phyloP scores from a whole-genome alignment of 768 basidiomycete genomes.

The Kwoniella pini region DNA sequence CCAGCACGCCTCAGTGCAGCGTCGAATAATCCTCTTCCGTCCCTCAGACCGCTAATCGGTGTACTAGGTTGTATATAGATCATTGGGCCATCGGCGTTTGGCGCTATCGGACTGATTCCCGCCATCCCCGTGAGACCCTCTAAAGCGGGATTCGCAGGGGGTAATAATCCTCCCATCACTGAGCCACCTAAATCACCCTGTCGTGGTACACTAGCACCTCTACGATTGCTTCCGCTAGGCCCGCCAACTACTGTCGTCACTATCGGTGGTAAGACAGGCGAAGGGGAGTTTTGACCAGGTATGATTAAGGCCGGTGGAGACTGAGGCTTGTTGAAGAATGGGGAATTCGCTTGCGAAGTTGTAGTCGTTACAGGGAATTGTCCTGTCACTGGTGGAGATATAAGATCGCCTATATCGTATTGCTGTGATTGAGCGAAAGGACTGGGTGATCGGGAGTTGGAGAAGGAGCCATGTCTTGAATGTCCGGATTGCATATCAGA shows the following conservation, averaged over 20 bases:
- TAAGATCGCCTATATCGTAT: conserved; percentile 11
- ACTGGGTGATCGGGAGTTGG: conserved; percentile 24
- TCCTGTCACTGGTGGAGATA: conserved; percentile 20
- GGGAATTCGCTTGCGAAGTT: conserved; percentile 19
- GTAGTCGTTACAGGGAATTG: conserved; percentile 16
- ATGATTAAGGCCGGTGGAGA: conserved; percentile 48
- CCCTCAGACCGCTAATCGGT: conserved; percentile 46
- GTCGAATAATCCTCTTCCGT: conserved; percentile 43
- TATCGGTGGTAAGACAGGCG: conserved; percentile 41
- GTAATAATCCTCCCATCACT: conserved; percentile 27
- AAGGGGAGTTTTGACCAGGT: conserved; percentile 32
- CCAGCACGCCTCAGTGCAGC: conserved; percentile 36
- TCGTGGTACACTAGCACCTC: conserved; percentile 6
- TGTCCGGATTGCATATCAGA: conserved; percentile 10
- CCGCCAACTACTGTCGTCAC: conserved; percentile 23
- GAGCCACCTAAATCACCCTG: conserved; percentile 23
- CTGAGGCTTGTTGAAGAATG: conserved; percentile 41
- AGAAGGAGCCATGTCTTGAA: conserved; percentile 19
- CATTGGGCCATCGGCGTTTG: conserved; percentile 46
- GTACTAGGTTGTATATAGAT: conserved; percentile 50
- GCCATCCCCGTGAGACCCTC: conserved; percentile 45
- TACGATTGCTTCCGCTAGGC: conserved; percentile 8
- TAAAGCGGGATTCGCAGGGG: conserved; percentile 43
- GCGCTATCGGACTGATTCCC: conserved; percentile 48
- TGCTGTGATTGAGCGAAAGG: conserved; percentile 23